A percentile compares a stretch with the other conserved stretches of the same genome.
Conservation (phyloP, 768 basidiomycete genomes). For the Mycena olivaceomarginata region DNA sequence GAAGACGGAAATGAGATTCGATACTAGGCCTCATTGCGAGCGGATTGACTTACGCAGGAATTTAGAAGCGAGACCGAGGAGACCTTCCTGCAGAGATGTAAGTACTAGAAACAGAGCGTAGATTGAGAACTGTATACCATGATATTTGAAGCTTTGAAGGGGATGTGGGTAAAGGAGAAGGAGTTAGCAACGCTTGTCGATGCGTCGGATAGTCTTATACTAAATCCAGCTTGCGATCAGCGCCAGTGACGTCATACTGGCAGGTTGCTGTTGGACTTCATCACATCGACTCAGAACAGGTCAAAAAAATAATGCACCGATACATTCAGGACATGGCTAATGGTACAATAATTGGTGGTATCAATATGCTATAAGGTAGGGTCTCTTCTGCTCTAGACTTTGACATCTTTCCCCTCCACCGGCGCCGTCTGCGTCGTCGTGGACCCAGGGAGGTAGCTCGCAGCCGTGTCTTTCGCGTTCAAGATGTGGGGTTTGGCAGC, state of each 20-base stretch:
- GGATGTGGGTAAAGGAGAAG: background rate
- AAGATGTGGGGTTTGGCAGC: slow-evolving; percentile 64
- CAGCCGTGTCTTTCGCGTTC: slow-evolving; percentile 59
- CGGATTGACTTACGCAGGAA: slow-evolving; percentile 23
- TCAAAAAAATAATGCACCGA: no score
- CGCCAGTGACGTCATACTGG: background rate
- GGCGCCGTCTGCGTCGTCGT: slow-evolving; percentile 47
- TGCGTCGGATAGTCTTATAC: no score
- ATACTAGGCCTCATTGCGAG: background rate
- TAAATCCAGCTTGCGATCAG: background rate
- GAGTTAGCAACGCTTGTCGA: background rate
- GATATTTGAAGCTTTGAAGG: no score
- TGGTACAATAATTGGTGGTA: slow-evolving; percentile 36
- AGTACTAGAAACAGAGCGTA: slow-evolving; percentile 16
- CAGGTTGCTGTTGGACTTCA: no score
- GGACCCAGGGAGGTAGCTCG: slow-evolving; percentile 56
- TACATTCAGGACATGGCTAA: background rate
- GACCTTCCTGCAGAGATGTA: slow-evolving; percentile 12
- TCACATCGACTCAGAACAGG: background rate
- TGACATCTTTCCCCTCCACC: slow-evolving; percentile 17
- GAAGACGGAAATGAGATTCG: slow-evolving; percentile 16
- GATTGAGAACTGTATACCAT: slow-evolving; percentile 72
- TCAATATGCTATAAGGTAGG: slow-evolving; percentile 27
- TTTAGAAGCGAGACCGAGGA: slow-evolving; percentile 29
- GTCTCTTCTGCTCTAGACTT: slow-evolving; percentile 2